phyloP scores from a whole-genome alignment of 805 yeast species.

The Pichia kluyveri region DNA sequence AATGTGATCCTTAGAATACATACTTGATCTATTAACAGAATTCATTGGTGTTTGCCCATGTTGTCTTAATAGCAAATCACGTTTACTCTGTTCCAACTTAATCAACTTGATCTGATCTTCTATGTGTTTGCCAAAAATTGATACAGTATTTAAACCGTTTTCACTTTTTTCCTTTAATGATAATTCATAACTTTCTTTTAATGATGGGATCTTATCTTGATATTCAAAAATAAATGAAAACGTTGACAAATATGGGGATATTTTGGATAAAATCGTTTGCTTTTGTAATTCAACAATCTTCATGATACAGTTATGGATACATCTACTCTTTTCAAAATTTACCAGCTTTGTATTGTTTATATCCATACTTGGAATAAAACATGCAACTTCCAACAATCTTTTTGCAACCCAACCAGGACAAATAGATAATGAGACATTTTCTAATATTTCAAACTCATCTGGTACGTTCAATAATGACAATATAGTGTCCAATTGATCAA shows the following conservation, averaged over 20 bases:
- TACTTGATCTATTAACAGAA: neutral
- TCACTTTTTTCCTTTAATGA: constrained; percentile 24
- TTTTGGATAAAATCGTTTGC: constrained; percentile 20
- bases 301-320: constrained; percentile 51
- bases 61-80: constrained; percentile 20
- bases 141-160: constrained; percentile 23
- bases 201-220: constrained; percentile 36
- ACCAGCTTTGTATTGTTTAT: constrained; percentile 54
- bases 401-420: constrained; percentile 90
- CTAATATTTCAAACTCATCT: neutral
- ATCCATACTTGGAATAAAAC: constrained; percentile 72
- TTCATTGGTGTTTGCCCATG: constrained; percentile 8
- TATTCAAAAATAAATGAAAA: constrained; percentile 47
- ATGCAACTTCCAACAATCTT: constrained; percentile 65
- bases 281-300: constrained; percentile 40
- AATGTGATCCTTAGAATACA: neutral
- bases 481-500: constrained; percentile 20
- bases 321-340: constrained; percentile 80
- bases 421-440: constrained; percentile 47
- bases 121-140: constrained; percentile 37
- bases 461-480: constrained; percentile 6
- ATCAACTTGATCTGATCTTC: constrained; percentile 42
- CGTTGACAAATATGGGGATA: constrained; percentile 26
- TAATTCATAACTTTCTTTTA: constrained; percentile 25
- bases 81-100: constrained; percentile 36